Base-by-base conservation (phyloP, 176 grass and related monocot genomes). In the Carex pumila region DNA sequence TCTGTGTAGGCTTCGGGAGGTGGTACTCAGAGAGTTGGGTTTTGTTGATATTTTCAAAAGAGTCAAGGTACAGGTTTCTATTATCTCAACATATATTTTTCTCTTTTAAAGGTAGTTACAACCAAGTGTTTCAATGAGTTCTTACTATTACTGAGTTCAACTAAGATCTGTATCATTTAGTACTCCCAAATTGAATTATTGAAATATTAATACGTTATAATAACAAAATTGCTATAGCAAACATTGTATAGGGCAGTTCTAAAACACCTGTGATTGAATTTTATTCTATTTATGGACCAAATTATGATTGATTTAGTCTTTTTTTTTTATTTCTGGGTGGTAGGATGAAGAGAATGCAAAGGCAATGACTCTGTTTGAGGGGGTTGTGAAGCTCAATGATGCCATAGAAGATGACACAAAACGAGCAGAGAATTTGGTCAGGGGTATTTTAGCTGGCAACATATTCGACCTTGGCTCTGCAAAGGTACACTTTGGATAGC, bases 291-390 rank as follows among this genome's bases (percentile, higher is more conserved):
- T 39, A 39, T 39, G 37, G 37, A 6, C 37, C 37, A 39, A 39
- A 39, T 37, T 39, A 5, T 39, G 37, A 39, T 39, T 87, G 13
- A 70, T 73, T 81, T 13, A 85, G 4, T 65, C 34, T 77, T 55
- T 71, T 52, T 2, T 69, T 64, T 47, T 49, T 30, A 47, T 79
- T 66, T 66, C 5, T 15, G 57, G 84, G 49, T 83, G 75, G 53
- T 81, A 98, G 92, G 96, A 98, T 54, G 96, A 98, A 63, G 96
- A 98, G 83, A 98, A 98, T 90, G 96, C 91, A 84, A 98, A 98
- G 81, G 96, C 96, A 87, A 98, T 98, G 82, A 88, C 96, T 72
- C 89, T 98, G 21, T 98, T 98, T 90, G 85, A 89, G 85, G 86
- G 87, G 56, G 96, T 95, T 59, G 89, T 90, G 17, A 81, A 79